These are phyloP conservation scores for Pseudogymnoascus sp. DNA, from an alignment of 2,329 filamentous ascomycete genomes.

Conservation along the genomic window DNA sequence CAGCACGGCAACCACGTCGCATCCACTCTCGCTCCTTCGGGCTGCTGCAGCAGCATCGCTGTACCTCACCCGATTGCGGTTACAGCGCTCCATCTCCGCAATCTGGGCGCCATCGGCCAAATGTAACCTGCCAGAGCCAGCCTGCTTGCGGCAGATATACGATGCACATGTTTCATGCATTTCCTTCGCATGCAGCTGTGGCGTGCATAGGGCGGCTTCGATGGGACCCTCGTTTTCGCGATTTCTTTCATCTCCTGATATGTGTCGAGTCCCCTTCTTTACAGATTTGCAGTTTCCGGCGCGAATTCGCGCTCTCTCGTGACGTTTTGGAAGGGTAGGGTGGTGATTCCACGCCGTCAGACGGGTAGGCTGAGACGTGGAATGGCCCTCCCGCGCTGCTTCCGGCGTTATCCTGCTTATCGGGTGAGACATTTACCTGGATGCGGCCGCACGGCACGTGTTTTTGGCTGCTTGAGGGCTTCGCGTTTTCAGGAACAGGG, in stretches of 20 bases:
- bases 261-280: background rate
- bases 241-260: background rate
- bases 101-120: background rate
- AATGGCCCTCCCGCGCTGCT: conserved; percentile 8
- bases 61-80: background rate
- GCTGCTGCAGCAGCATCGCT: background rate
- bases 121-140: background rate
- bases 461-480: background rate
- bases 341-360: background rate
- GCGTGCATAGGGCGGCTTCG: background rate
- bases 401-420: conserved; percentile 9
- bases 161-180: conserved; percentile 8
- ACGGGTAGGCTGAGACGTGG: background rate
- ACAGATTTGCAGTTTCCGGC: background rate
- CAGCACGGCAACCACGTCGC: conserved; percentile 7
- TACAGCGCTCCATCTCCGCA: background rate
- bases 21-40: background rate
- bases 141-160: conserved; percentile 7
- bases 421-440: background rate
- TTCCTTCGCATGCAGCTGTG: conserved; percentile 7
- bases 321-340: background rate
- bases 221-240: background rate
- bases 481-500: conserved; percentile 2
- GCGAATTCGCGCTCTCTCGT: background rate
- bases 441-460: background rate